These are phyloP conservation scores for Boletus smithii DNA, from an alignment of 1,284 basidiomycete species.

Conservation along the genomic window DNA sequence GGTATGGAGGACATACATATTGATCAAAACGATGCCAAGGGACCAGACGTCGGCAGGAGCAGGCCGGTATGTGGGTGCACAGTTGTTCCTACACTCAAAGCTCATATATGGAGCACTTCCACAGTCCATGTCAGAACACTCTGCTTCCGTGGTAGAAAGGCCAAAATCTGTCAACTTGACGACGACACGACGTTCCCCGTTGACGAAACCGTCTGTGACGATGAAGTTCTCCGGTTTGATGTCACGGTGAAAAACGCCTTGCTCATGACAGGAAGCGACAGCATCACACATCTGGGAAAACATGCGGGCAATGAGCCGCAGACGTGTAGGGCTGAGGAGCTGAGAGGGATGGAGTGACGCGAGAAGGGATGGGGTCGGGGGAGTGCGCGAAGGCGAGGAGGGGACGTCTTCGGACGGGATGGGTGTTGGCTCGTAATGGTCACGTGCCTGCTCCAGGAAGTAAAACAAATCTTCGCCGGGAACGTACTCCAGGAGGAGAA, in stretches of 20 bases:
- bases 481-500: slow-evolving; percentile 87
- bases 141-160: slow-evolving; percentile 83
- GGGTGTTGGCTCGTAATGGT: slow-evolving; percentile 67
- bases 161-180: slow-evolving; percentile 99
- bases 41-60: slow-evolving; percentile 98
- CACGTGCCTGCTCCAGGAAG: slow-evolving; percentile 92
- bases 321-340: slow-evolving; percentile 81
- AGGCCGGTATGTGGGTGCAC: slow-evolving; percentile 89
- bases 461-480: slow-evolving; percentile 96
- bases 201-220: slow-evolving; percentile 76
- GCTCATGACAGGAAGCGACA: slow-evolving; percentile 92
- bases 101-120: slow-evolving; percentile 99
- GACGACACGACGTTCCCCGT: slow-evolving; percentile 66
- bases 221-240: slow-evolving; percentile 99
- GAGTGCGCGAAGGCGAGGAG: slow-evolving; percentile 54
- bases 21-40: slow-evolving; percentile 96
- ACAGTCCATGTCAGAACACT: slow-evolving; percentile 96
- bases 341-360: slow-evolving; percentile 82
- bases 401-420: slow-evolving; percentile 47
- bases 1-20: slow-evolving; percentile 61
- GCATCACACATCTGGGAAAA: slow-evolving; percentile 98
- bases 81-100: slow-evolving; percentile 97
- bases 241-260: slow-evolving; percentile 91
- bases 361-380: slow-evolving; percentile 90
- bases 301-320: slow-evolving; percentile 94